phyloP scores from a whole-genome alignment of 2,329 filamentous ascomycete genomes.

The Tolypocladium endophyticum region DNA sequence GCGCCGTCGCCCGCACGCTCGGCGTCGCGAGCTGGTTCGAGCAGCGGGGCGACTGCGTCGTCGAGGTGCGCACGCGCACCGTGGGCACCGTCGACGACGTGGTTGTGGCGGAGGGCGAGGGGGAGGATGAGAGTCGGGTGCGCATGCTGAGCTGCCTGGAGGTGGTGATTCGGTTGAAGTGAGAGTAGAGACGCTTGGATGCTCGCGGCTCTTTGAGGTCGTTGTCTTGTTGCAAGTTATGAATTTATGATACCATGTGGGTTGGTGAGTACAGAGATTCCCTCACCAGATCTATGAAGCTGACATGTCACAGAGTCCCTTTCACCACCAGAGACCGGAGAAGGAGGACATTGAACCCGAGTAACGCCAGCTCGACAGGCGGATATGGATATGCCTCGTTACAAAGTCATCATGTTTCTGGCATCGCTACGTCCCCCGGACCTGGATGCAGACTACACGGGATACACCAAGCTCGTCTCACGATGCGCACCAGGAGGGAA shows the following conservation, averaged over 20 bases:
- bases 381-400: background rate
- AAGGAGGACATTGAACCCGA: background rate
- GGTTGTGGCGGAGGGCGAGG: constrained; percentile 28
- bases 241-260: background rate
- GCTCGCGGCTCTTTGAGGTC: background rate
- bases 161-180: constrained; percentile 35
- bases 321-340: background rate
- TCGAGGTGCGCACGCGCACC: constrained; percentile 51
- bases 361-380: background rate
- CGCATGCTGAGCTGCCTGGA: constrained; percentile 42
- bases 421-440: no score
- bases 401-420: background rate
- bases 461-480: background rate
- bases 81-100: constrained; percentile 60
- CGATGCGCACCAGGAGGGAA: background rate
- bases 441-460: no score
- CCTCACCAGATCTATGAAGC: background rate
- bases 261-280: background rate
- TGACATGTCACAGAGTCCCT: background rate
- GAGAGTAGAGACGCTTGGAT: constrained; percentile 7
- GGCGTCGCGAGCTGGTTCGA: constrained; percentile 55
- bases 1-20: constrained; percentile 54
- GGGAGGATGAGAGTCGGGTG: constrained; percentile 27
- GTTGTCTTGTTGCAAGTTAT: background rate
- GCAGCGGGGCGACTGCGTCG: constrained; percentile 45